A percentile compares a stretch with the other conserved stretches of the same genome.
phyloP scores from a whole-genome alignment of 306 rosid genomes.

The Citrullus colocynthis region DNA sequence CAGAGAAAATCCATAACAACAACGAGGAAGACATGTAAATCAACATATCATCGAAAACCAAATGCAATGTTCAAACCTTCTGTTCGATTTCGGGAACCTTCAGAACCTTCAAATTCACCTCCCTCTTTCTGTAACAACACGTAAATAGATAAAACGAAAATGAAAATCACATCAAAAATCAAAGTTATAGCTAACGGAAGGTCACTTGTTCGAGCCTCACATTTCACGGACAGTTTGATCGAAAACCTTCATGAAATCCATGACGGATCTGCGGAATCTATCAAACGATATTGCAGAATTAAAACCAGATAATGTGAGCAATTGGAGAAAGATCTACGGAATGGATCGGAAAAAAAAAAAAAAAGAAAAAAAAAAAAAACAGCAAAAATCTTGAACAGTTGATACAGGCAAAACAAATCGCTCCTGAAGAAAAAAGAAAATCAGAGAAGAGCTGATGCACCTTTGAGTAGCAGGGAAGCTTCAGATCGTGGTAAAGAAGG shows the following conservation, averaged over 20 bases:
- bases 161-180: conserved; percentile 10
- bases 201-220: conserved; percentile 26
- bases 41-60: background rate
- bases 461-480: background rate
- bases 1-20: background rate
- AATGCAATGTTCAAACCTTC: conserved; percentile 43
- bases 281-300: background rate
- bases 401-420: background rate
- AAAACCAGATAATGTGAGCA: background rate
- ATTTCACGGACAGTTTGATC: conserved; percentile 99
- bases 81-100: conserved; percentile 99
- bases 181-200: background rate
- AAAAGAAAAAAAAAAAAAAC: too few species aligned
- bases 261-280: conserved; percentile 38
- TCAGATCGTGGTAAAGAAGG: background rate
- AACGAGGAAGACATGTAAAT: background rate
- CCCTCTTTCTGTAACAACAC: conserved; percentile 65
- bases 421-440: background rate
- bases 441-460: background rate
- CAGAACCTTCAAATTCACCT: conserved; percentile 93
- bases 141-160: background rate
- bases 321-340: background rate
- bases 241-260: conserved; percentile 99
- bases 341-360: too few species aligned
- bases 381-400: background rate